Conservation (phyloP, 441 rosid genomes). For the Populus tomentosa region DNA sequence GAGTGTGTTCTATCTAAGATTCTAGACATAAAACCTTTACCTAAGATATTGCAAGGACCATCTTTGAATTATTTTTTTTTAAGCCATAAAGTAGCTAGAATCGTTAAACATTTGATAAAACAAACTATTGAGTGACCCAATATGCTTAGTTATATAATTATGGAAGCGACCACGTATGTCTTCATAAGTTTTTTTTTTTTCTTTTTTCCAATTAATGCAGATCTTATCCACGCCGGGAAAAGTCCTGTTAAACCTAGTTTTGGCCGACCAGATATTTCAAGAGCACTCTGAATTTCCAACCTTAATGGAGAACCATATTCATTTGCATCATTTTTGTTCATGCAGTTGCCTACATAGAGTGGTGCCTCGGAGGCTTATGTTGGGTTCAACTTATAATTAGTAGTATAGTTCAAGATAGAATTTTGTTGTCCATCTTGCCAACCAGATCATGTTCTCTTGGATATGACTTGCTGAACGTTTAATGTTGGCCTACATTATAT, state of each 20-base stretch:
- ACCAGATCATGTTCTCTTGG: slow-evolving; percentile 29
- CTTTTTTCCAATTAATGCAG: background rate
- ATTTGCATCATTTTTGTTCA: slow-evolving; percentile 10
- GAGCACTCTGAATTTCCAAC: slow-evolving; percentile 6
- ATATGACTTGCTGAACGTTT: background rate
- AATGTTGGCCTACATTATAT: background rate
- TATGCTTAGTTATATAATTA: background rate
- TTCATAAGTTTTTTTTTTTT: background rate
- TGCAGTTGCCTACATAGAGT: slow-evolving; percentile 1
- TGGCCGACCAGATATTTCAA: slow-evolving; percentile 35
- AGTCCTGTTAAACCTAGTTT: slow-evolving; percentile 3
- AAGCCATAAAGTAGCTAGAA: background rate
- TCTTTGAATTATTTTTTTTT: background rate
- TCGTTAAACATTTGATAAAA: background rate
- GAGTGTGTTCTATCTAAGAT: slow-evolving; percentile 13
- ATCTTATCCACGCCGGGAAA: background rate
- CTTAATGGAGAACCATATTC: slow-evolving; percentile 19
- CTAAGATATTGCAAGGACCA: background rate
- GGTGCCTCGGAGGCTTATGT: slow-evolving; percentile 16
- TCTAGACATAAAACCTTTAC: slow-evolving; percentile 1
- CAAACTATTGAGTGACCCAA: background rate
- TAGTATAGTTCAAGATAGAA: slow-evolving; percentile 8
- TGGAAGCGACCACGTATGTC: background rate
- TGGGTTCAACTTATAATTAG: slow-evolving; percentile 22
- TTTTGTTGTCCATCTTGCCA: slow-evolving; percentile 33